Evolutionary conservation across 106 monocot species (phyloP).

Genomic region (Iris macrosiphon): DNA sequence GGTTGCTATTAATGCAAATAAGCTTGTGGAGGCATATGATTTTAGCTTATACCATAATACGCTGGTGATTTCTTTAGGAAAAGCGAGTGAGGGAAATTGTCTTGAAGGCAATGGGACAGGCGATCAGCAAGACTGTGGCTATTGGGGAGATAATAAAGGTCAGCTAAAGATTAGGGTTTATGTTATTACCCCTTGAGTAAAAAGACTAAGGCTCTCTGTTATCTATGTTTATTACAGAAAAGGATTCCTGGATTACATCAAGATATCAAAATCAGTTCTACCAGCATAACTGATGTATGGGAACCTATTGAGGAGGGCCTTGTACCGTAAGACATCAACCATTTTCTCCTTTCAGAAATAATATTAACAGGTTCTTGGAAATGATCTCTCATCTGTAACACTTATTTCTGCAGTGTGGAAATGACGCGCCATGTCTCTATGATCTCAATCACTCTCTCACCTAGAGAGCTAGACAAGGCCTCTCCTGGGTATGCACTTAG

Average conservation of each 20-base stretch:
- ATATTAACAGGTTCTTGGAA: not conserved
- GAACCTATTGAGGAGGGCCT: slow-evolving; percentile 99
- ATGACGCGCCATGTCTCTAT: slow-evolving; percentile 92
- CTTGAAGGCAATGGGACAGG: slow-evolving; percentile 72
- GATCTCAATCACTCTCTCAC: slow-evolving; percentile 90
- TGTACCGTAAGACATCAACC: slow-evolving; percentile 59
- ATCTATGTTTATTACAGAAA: slow-evolving; percentile 34
- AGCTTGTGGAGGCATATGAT: no score
- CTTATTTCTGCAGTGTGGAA: slow-evolving; percentile 54
- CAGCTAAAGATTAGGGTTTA: not conserved
- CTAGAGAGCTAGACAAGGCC: slow-evolving; percentile 43
- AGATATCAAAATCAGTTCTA: slow-evolving; percentile 75
- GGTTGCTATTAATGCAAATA: no score
- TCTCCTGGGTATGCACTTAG: slow-evolving; percentile 59
- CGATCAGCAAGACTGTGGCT: slow-evolving; percentile 62
- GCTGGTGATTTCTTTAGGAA: slow-evolving; percentile 27
- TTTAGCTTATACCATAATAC: no score
- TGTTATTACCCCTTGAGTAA: not conserved
- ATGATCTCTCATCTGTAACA: not conserved
- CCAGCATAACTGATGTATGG: slow-evolving; percentile 94
- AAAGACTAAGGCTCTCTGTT: not conserved
- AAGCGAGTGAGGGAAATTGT: slow-evolving; percentile 44
- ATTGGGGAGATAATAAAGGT: slow-evolving; percentile 67
- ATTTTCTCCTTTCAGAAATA: not conserved
- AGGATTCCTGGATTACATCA: slow-evolving; percentile 73